Percentiles rank a stretch among this genome's conserved stretches.
These are phyloP conservation scores for Hypoxylon sp. DNA, from an alignment of 2,329 filamentous ascomycete species.

Conservation along the genomic window DNA sequence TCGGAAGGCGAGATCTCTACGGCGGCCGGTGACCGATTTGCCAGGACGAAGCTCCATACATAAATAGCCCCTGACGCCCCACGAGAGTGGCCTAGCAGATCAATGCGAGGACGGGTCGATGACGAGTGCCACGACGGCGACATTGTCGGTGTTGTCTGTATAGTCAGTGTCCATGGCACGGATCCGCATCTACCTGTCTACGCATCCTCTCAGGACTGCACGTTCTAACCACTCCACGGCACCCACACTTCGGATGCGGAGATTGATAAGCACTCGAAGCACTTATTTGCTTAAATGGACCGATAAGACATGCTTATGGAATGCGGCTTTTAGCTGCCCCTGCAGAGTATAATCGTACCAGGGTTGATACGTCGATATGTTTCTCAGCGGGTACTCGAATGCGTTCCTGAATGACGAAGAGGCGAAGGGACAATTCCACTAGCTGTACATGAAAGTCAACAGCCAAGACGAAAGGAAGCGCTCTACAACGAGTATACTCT, in stretches of 20 bases:
- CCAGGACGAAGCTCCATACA: too few relatives aligned
- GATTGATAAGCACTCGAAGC: not conserved
- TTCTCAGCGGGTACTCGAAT: not conserved
- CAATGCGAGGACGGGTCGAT: not conserved
- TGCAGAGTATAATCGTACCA: not conserved
- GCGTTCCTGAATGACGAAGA: not conserved
- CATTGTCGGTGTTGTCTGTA: not conserved
- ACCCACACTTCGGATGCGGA: not conserved
- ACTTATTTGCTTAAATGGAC: not conserved
- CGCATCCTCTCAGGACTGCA: too few relatives aligned
- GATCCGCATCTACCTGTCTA: not conserved
- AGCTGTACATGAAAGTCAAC: not conserved
- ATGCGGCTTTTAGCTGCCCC: not conserved
- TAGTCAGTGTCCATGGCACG: not conserved
- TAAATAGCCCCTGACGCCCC: not conserved
- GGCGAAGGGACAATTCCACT: not conserved
- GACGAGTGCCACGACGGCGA: not conserved
- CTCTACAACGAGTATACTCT: too few relatives aligned
- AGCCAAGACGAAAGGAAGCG: not conserved
- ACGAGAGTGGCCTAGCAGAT: not conserved
- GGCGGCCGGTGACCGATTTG: constrained; percentile 24
- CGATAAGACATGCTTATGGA: not conserved
- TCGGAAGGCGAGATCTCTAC: constrained; percentile 37
- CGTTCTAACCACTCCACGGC: not conserved
- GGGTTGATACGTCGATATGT: not conserved